phyloP scores from a whole-genome alignment of 139 green algal genomes.

The Edaphochlamys debaryana region DNA sequence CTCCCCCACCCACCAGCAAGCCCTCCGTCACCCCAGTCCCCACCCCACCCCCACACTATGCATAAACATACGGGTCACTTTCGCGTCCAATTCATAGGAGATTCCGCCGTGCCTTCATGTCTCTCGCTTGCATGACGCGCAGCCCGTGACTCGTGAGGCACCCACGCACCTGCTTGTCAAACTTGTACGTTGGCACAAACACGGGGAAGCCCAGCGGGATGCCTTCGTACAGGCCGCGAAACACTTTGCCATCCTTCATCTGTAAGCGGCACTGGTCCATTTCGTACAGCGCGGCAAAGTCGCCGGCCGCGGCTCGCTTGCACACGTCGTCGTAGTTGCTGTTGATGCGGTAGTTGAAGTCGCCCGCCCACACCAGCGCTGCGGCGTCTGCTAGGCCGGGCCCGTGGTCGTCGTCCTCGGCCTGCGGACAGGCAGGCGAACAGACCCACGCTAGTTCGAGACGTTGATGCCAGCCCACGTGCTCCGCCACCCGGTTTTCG shows the following conservation, averaged over 20 bases:
- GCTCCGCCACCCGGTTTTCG: too few relatives aligned
- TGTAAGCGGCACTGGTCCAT: slow-evolving; percentile 41
- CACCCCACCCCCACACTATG: too few relatives aligned
- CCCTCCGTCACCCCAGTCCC: too few relatives aligned
- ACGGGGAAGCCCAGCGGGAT: slow-evolving; percentile 75
- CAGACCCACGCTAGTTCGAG: too few relatives aligned
- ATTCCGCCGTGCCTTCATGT: too few relatives aligned
- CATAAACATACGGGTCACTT: too few relatives aligned
- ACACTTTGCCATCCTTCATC: slow-evolving; percentile 50
- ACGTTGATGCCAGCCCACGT: too few relatives aligned
- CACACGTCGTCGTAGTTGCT: slow-evolving; percentile 35
- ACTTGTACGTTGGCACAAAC: slow-evolving; percentile 97
- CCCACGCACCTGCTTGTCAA: slow-evolving; percentile 85
- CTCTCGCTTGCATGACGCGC: too few relatives aligned
- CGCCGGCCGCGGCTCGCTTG: neutral
- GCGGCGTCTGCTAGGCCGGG: slow-evolving; percentile 67
- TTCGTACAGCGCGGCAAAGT: neutral
- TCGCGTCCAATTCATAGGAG: too few relatives aligned
- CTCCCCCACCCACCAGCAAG: too few relatives aligned
- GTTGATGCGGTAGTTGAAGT: slow-evolving; percentile 91
- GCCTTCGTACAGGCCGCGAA: slow-evolving; percentile 50
- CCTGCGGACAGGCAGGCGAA: too few relatives aligned
- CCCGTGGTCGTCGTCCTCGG: slow-evolving; percentile 39
- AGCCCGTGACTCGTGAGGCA: too few relatives aligned
- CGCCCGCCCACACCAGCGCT: slow-evolving; percentile 87